A percentile compares a stretch with the other conserved stretches of the same genome.
These are phyloP conservation scores for Suillus variegatus DNA, from an alignment of 768 basidiomycete species.

Conservation along the genomic window DNA sequence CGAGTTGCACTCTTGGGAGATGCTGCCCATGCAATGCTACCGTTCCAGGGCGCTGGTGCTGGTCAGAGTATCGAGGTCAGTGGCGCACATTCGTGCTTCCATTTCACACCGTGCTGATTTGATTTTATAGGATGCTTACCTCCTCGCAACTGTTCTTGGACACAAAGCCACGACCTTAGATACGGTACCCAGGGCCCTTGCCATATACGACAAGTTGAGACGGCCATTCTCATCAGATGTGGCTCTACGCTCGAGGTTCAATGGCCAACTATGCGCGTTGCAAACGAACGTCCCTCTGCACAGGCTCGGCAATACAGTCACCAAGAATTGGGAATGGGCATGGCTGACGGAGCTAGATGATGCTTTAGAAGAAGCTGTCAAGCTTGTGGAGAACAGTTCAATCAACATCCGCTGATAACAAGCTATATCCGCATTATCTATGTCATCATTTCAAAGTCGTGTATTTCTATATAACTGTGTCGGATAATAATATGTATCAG, in stretches of 20 bases:
- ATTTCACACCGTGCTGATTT: background rate
- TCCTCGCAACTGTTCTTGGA: slow-evolving; percentile 42
- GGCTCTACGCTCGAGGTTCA: slow-evolving; percentile 24
- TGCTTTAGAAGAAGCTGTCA: slow-evolving; percentile 19
- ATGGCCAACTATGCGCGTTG: slow-evolving; percentile 16
- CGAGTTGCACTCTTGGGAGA: slow-evolving; percentile 50
- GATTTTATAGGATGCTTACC: slow-evolving; percentile 34
- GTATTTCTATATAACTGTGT: background rate
- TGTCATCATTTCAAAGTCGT: background rate
- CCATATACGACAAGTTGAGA: slow-evolving; percentile 51
- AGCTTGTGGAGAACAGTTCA: slow-evolving; percentile 12
- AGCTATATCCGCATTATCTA: background rate
- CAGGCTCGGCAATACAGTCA: slow-evolving; percentile 42
- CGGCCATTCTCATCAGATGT: slow-evolving; percentile 45
- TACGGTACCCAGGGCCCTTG: slow-evolving; percentile 43
- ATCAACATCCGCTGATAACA: background rate
- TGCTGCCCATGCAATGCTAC: slow-evolving; percentile 44
- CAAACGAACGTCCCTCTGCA: slow-evolving; percentile 33
- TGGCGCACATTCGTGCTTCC: background rate
- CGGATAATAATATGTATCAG: background rate
- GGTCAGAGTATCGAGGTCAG: slow-evolving; percentile 46
- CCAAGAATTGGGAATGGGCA: slow-evolving; percentile 61
- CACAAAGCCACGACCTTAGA: slow-evolving; percentile 37
- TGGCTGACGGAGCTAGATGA: slow-evolving; percentile 27
- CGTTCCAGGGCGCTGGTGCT: slow-evolving; percentile 46